A percentile compares a stretch with the other conserved stretches of the same genome.
Conservation (phyloP, 352 stramenopile genomes). For the Pythium scleroteichum region DNA sequence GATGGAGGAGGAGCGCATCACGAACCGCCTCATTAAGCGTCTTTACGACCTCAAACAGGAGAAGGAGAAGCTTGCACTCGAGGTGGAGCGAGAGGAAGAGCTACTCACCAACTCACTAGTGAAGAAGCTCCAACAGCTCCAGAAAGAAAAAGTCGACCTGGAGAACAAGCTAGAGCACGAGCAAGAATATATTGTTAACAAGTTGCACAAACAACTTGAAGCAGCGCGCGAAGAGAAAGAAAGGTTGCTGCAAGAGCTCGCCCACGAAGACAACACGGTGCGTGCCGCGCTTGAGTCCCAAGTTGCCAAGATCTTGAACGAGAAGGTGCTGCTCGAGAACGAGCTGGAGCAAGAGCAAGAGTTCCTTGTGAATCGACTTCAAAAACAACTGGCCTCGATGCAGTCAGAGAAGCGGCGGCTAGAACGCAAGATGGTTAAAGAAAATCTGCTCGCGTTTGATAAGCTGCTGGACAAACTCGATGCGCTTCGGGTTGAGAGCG, state of each 20-base stretch:
- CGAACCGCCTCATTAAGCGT: constrained; percentile 82
- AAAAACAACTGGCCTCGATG: constrained; percentile 77
- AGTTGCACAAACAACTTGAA: constrained; percentile 85
- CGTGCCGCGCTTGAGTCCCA: constrained; percentile 75
- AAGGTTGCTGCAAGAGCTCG: constrained; percentile 62
- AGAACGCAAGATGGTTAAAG: constrained; percentile 74
- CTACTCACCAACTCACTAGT: constrained; percentile 89
- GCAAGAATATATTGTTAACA: constrained; percentile 93
- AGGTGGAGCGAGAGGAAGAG: constrained; percentile 90
- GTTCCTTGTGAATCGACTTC: constrained; percentile 83
- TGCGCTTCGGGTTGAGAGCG: constrained; percentile 48
- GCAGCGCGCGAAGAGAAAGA: constrained; percentile 70
- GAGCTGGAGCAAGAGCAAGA: constrained; percentile 89
- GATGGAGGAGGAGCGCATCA: constrained; percentile 82
- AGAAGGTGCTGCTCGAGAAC: constrained; percentile 87
- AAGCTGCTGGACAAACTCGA: constrained; percentile 72
- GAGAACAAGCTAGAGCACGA: constrained; percentile 92
- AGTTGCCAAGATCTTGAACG: constrained; percentile 76
- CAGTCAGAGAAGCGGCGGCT: constrained; percentile 71
- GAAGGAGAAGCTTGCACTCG: constrained; percentile 88
- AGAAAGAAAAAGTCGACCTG: constrained; percentile 89
- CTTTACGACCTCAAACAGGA: constrained; percentile 80
- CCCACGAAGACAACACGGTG: constrained; percentile 63
- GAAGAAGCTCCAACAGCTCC: constrained; percentile 88
- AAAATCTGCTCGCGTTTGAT: constrained; percentile 68